Percentiles rank a stretch among this genome's conserved stretches.
Evolutionary conservation across 192 early-diverging fungal genomes (phyloP).

Genomic region (Diversispora eburnea): DNA sequence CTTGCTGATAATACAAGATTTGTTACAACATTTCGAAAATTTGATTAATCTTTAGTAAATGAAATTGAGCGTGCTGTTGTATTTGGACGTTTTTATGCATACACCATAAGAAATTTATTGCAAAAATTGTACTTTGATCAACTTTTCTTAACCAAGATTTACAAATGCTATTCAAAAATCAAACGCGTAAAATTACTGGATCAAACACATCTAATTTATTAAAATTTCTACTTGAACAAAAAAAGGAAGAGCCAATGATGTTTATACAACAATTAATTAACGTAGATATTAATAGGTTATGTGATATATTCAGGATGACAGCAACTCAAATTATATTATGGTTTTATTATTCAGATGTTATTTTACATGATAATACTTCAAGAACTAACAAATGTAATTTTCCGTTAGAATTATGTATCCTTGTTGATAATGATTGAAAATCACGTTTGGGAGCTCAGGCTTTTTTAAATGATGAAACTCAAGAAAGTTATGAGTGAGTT

Average conservation of each 20-base stretch:
- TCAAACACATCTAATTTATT: neutral
- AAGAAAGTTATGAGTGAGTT: constrained; percentile 4
- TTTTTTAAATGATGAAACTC: constrained; percentile 8
- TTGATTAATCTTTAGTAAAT: neutral
- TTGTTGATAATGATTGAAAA: neutral
- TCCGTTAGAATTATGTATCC: neutral
- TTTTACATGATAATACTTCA: constrained; percentile 1
- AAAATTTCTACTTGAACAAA: neutral
- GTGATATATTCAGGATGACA: neutral
- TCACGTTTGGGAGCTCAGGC: neutral
- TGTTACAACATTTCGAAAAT: neutral
- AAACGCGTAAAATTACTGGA: neutral
- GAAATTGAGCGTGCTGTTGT: neutral
- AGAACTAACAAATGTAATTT: neutral
- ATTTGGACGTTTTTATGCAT: neutral
- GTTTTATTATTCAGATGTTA: neutral
- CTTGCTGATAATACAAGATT: neutral
- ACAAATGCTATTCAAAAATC: constrained; percentile 9
- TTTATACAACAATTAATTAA: neutral
- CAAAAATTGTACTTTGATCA: neutral
- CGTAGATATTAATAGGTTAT: neutral
- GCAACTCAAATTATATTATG: neutral
- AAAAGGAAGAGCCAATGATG: neutral
- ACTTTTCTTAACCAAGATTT: constrained; percentile 9
- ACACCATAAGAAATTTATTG: neutral